Evolutionary conservation across 2,329 filamentous ascomycete genomes (phyloP).

Genomic region (Talaromyces amestolkiae): DNA sequence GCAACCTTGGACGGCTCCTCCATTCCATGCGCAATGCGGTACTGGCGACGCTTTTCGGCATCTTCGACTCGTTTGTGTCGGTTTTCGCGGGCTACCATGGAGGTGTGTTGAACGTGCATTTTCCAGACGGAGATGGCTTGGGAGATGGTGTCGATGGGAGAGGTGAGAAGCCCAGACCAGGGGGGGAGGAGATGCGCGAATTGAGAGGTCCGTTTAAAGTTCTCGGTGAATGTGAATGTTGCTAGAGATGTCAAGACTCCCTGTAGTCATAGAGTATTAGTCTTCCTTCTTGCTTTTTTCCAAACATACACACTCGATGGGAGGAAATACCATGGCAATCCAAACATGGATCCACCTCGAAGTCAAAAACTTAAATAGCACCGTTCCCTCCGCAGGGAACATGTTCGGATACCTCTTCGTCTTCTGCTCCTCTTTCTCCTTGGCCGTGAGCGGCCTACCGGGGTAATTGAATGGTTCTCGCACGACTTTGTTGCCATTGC

Average conservation of each 20-base stretch:
- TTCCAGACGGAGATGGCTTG: conserved; percentile 70
- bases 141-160: conserved; percentile 66
- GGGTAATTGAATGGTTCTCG: conserved; percentile 62
- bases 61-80: conserved; percentile 75
- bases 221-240: conserved; percentile 69
- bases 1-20: conserved; percentile 49
- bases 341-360: conserved; percentile 72
- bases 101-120: conserved; percentile 72
- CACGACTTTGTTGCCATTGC: conserved; percentile 26
- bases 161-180: conserved; percentile 63
- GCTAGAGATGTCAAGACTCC: conserved; percentile 69
- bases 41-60: conserved; percentile 80
- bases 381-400: conserved; percentile 79
- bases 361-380: conserved; percentile 80
- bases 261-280: conserved; percentile 33
- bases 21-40: conserved; percentile 80
- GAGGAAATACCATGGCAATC: conserved; percentile 71
- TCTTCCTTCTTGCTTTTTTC: neutral
- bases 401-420: conserved; percentile 79
- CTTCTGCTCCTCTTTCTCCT: conserved; percentile 65
- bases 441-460: conserved; percentile 65
- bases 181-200: conserved; percentile 76
- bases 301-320: too few species aligned
- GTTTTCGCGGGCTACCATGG: conserved; percentile 66
- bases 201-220: conserved; percentile 76